phyloP scores from a whole-genome alignment of 1,284 basidiomycete genomes.

The Malassezia pachydermatis region DNA sequence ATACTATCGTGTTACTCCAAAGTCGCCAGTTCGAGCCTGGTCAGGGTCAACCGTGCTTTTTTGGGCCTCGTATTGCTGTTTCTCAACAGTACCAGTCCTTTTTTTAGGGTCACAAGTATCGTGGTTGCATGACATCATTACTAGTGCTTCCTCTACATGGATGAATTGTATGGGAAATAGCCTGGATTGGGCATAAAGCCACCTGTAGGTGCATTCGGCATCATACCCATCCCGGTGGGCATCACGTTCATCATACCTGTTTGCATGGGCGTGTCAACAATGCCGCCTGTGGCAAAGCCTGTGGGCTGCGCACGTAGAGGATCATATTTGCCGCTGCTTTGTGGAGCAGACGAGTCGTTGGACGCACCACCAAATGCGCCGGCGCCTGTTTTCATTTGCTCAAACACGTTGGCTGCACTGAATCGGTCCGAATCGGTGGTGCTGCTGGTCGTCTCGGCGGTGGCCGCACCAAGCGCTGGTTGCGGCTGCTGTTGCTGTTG shows the following conservation, averaged over 20 bases:
- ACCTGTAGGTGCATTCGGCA: no score
- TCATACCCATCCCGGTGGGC: conserved; percentile 4
- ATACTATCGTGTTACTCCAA: conserved; percentile 18
- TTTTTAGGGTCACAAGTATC: no score
- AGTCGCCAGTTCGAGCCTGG: conserved; percentile 25
- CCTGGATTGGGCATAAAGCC: conserved; percentile 6
- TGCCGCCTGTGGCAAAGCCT: conserved; percentile 41
- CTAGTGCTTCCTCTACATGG: no score
- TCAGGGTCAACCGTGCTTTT: conserved; percentile 13
- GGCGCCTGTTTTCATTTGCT: conserved; percentile 38
- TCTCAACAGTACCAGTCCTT: no score
- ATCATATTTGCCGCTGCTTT: conserved; percentile 42
- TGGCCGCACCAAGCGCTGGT: conserved; percentile 22
- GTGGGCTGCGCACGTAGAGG: conserved; percentile 45
- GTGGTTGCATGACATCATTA: no score
- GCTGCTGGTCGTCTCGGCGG: conserved; percentile 21
- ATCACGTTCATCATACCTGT: conserved; percentile 8
- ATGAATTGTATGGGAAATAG: no score
- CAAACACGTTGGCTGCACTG: conserved; percentile 39
- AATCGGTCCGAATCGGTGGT: conserved; percentile 26
- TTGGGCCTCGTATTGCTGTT: neutral
- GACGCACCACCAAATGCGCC: conserved; percentile 22
- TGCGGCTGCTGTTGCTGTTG: conserved; percentile 27
- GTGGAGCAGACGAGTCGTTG: conserved; percentile 31
- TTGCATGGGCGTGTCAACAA: conserved; percentile 18